Percentiles rank a stretch among this genome's conserved stretches.
Evolutionary conservation across 116 monocot genomes (phyloP).

Genomic region (Cymodocea nodosa): DNA sequence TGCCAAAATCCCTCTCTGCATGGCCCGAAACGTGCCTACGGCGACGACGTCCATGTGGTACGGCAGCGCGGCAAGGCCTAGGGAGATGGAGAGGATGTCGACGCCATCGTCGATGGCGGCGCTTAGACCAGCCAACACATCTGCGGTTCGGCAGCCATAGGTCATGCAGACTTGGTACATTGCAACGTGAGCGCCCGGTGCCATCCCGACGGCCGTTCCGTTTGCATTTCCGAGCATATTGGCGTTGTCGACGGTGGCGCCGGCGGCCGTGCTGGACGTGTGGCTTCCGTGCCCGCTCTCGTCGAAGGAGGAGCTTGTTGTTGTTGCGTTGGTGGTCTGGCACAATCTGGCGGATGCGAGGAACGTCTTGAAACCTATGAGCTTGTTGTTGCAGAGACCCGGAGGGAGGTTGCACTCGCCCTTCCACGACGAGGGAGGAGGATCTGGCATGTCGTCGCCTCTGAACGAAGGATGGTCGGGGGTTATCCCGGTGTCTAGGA

Average conservation of each 20-base stretch:
- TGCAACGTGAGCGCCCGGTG: constrained; percentile 30
- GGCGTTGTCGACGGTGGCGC: constrained; percentile 12
- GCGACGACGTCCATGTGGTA: constrained; percentile 17
- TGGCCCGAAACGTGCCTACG: constrained; percentile 18
- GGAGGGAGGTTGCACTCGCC: constrained; percentile 7
- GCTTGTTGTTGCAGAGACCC: constrained; percentile 17
- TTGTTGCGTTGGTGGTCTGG: no score
- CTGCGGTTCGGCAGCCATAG: constrained; percentile 1
- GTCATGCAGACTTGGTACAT: constrained; percentile 28
- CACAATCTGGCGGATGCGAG: neutral
- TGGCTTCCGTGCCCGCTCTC: constrained; percentile 34
- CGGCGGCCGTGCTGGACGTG: constrained; percentile 33
- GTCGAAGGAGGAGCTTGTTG: constrained; percentile 10
- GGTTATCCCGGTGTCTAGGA: constrained; percentile 11
- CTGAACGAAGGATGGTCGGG: constrained; percentile 19
- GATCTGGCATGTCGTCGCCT: constrained; percentile 8
- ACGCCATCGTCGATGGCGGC: constrained; percentile 29
- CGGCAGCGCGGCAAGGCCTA: neutral
- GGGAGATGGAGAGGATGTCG: constrained; percentile 34
- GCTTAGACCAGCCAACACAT: constrained; percentile 22
- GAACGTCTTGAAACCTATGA: constrained; percentile 9
- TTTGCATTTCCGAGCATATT: constrained; percentile 16
- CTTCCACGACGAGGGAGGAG: constrained; percentile 21
- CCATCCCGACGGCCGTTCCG: constrained; percentile 27
- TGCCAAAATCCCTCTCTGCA: constrained; percentile 17